Conservation (phyloP, 1,284 basidiomycete species). For the Somion occarium region DNA sequence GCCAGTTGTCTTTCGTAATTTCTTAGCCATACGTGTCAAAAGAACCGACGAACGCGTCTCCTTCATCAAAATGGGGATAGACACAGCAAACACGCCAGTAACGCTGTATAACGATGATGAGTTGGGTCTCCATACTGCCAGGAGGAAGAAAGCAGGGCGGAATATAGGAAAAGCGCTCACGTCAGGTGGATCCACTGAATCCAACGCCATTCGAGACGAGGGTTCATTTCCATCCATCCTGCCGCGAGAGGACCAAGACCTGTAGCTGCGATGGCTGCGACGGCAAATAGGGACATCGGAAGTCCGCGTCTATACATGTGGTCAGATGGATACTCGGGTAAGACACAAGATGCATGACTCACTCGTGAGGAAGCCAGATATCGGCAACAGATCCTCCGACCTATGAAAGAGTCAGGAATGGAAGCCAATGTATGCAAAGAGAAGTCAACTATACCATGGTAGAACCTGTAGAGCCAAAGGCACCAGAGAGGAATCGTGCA, state of each 20-base stretch:
- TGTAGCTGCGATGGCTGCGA: constrained; percentile 53
- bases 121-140: constrained; percentile 3
- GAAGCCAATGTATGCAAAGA: neutral
- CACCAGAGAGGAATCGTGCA: constrained; percentile 64
- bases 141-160: constrained; percentile 9
- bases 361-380: constrained; percentile 63
- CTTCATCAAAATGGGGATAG: constrained; percentile 45
- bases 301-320: constrained; percentile 55
- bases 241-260: constrained; percentile 64
- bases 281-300: constrained; percentile 67
- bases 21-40: constrained; percentile 53
- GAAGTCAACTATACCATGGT: constrained; percentile 45
- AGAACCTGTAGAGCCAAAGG: constrained; percentile 62
- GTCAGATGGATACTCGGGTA: too few relatives aligned
- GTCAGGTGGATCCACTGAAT: constrained; percentile 78
- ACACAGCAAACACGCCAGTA: constrained; percentile 38
- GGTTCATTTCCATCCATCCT: constrained; percentile 67
- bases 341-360: constrained; percentile 5
- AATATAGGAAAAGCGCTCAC: constrained; percentile 32
- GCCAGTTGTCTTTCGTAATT: constrained; percentile 57
- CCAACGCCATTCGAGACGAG: constrained; percentile 69
- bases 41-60: constrained; percentile 67
- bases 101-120: constrained; percentile 28
- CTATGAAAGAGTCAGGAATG: constrained; percentile 1
- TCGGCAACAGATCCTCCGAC: constrained; percentile 74